Evolutionary conservation across 208 protist species (phyloP).

Genomic region (Leishmania martiniquensis): DNA sequence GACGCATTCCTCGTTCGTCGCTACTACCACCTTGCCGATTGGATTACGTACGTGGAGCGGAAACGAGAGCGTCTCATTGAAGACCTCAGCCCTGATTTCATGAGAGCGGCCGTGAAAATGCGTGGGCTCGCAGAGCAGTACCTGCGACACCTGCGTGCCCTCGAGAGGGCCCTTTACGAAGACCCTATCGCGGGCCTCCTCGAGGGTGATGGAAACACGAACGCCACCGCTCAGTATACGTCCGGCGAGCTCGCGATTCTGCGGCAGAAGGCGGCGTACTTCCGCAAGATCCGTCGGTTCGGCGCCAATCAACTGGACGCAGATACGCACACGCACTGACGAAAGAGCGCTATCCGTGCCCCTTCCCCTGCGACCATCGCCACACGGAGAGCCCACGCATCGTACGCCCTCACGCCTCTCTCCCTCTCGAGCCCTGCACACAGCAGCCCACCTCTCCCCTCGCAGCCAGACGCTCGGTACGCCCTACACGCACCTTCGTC

Average conservation of each 20-base stretch:
- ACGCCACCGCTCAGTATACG: constrained; percentile 53
- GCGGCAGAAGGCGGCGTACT: constrained; percentile 84
- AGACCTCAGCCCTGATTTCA: constrained; percentile 64
- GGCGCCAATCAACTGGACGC: constrained; percentile 79
- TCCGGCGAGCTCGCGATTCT: constrained; percentile 77
- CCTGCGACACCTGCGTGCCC: constrained; percentile 51
- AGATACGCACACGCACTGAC: constrained; percentile 73
- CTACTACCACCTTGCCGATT: constrained; percentile 84
- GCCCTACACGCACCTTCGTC: not conserved
- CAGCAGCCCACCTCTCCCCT: not conserved
- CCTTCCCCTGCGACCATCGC: not conserved
- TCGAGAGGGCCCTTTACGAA: constrained; percentile 58
- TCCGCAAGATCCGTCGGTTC: constrained; percentile 79
- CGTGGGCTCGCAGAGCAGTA: constrained; percentile 52
- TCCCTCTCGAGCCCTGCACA: not conserved
- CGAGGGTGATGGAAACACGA: constrained; percentile 28
- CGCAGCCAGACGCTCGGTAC: not conserved
- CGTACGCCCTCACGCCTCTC: not conserved
- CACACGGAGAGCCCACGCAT: too few species aligned
- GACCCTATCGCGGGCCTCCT: constrained; percentile 64
- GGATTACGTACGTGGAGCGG: constrained; percentile 74
- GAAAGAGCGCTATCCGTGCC: not conserved
- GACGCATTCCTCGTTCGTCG: constrained; percentile 85
- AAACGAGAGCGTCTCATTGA: constrained; percentile 70
- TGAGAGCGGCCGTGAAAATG: constrained; percentile 46